Percentiles rank a stretch among this genome's conserved stretches.
phyloP scores from a whole-genome alignment of 2,329 filamentous ascomycete species.

The Colletotrichum caudatum region DNA sequence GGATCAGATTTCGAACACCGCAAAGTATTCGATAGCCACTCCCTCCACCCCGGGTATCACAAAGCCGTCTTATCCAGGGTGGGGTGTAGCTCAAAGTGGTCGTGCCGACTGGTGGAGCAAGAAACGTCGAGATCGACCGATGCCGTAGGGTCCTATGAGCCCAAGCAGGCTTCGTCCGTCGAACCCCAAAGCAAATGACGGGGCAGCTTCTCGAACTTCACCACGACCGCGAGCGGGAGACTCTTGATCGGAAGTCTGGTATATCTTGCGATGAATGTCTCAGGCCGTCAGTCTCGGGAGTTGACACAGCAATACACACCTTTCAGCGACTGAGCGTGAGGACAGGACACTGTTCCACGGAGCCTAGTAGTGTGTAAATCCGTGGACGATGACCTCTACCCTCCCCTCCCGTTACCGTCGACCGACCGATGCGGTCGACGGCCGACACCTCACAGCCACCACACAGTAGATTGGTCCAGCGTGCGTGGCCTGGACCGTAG shows the following conservation, averaged over 20 bases:
- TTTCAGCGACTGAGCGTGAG: background rate
- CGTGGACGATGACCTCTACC: background rate
- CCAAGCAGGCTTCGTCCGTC: background rate
- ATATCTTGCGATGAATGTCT: background rate
- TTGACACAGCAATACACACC: too few species aligned
- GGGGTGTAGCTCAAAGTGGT: too few species aligned
- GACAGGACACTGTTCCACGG: background rate
- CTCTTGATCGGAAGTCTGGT: background rate
- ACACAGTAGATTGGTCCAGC: background rate
- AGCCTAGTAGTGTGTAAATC: background rate
- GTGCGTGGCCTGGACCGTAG: slow-evolving; percentile 19
- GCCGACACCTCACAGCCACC: slow-evolving; percentile 11
- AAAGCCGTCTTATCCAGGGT: too few species aligned
- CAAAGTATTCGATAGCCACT: too few species aligned
- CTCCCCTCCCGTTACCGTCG: background rate
- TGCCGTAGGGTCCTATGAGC: background rate
- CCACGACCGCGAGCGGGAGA: background rate
- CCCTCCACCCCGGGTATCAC: too few species aligned
- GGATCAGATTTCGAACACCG: too few species aligned
- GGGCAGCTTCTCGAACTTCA: background rate
- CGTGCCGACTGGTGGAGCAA: too few species aligned
- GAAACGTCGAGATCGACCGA: background rate
- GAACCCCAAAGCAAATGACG: background rate
- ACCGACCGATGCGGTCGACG: slow-evolving; percentile 11
- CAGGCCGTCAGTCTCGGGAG: too few species aligned